A percentile compares a stretch with the other conserved stretches of the same genome.
Conservation (phyloP, 2,329 filamentous ascomycete genomes). For the Diaporthe caulivora region DNA sequence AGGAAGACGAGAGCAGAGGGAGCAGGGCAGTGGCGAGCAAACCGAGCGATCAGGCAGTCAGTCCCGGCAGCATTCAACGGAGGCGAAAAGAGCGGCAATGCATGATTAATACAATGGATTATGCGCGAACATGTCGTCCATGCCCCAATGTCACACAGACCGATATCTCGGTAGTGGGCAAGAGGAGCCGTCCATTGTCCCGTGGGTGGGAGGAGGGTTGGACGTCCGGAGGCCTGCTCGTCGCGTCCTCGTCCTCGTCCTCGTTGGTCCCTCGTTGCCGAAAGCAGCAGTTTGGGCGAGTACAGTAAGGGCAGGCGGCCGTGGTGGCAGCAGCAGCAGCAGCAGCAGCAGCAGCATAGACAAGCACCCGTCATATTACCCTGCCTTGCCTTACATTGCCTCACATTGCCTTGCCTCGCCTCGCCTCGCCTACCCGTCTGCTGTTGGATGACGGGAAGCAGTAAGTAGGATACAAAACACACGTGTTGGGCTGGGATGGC, state of each 20-base stretch:
- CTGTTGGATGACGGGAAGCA: conserved; percentile 37
- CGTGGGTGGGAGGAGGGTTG: not conserved
- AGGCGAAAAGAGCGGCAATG: not conserved
- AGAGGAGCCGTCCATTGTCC: not conserved
- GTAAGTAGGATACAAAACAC: not conserved
- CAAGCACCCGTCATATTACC: not conserved
- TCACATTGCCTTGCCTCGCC: conserved; percentile 24
- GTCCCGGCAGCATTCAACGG: not conserved
- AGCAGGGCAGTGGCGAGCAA: not conserved
- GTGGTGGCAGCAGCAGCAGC: not conserved
- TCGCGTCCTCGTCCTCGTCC: not conserved
- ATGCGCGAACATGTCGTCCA: conserved; percentile 26
- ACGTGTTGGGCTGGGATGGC: conserved; percentile 31
- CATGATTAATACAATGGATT: conserved; percentile 18
- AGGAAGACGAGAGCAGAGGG: too few relatives aligned
- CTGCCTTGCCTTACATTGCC: conserved; percentile 6
- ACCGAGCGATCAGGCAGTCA: not conserved
- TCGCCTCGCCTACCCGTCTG: conserved; percentile 32
- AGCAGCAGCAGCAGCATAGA: not conserved
- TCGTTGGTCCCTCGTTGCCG: not conserved
- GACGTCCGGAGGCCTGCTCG: not conserved
- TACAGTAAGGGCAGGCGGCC: not conserved
- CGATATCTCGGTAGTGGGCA: not conserved
- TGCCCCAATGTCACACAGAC: not conserved
- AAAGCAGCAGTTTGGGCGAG: conserved; percentile 14